Percentiles rank a stretch among this genome's conserved stretches.
Conservation (phyloP, 2,329 filamentous ascomycete species). For the Diaporthe citriasiana region DNA sequence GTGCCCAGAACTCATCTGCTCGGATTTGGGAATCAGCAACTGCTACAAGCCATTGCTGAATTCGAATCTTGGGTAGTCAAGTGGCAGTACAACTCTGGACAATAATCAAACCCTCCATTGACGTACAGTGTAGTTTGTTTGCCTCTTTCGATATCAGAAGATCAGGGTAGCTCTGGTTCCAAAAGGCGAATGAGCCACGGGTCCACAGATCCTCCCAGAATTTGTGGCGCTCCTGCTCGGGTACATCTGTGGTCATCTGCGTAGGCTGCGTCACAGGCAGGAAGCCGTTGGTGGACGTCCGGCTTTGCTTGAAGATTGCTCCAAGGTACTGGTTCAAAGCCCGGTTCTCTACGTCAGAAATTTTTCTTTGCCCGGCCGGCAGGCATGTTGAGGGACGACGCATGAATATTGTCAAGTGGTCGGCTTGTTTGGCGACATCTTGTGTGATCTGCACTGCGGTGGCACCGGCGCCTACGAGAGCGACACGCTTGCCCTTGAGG, state of each 20-base stretch:
- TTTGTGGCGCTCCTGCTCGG: constrained; percentile 58
- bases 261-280: constrained; percentile 59
- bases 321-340: constrained; percentile 53
- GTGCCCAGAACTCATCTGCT: constrained; percentile 61
- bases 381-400: constrained; percentile 71
- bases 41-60: background rate
- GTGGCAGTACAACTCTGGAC: background rate
- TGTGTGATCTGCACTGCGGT: constrained; percentile 45
- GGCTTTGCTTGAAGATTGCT: constrained; percentile 59
- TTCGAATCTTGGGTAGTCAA: background rate
- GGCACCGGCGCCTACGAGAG: constrained; percentile 44
- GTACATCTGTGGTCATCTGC: constrained; percentile 56
- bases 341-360: constrained; percentile 62
- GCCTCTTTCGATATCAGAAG: constrained; percentile 56
- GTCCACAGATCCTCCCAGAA: constrained; percentile 60
- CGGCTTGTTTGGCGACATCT: constrained; percentile 52
- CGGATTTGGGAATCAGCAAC: background rate
- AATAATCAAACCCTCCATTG: background rate
- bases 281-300: constrained; percentile 65
- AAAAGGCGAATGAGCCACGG: constrained; percentile 62
- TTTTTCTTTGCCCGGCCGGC: constrained; percentile 66
- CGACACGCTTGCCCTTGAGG: constrained; percentile 43
- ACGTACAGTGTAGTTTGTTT: constrained; percentile 55
- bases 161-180: constrained; percentile 62
- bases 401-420: constrained; percentile 63